phyloP scores from a whole-genome alignment of 768 basidiomycete species.

The Podaxis sp. region DNA sequence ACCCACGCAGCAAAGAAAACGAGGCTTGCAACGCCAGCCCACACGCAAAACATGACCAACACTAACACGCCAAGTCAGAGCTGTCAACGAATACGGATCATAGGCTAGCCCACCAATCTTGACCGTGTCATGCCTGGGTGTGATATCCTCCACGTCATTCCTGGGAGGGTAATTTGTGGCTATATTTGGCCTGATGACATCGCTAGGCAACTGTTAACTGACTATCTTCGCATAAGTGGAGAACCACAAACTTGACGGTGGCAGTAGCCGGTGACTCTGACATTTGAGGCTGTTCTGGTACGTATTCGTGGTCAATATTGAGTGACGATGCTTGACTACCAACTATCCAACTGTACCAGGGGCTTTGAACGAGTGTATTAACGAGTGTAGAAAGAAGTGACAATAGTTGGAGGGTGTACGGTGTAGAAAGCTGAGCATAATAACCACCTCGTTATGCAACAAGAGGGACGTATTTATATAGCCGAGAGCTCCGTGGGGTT shows the following conservation, averaged over 20 bases:
- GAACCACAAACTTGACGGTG: neutral
- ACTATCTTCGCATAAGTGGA: neutral
- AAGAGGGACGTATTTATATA: neutral
- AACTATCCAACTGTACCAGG: neutral
- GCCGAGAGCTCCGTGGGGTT: neutral
- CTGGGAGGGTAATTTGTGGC: neutral
- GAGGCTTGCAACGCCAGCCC: neutral
- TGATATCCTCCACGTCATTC: neutral
- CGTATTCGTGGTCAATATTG: neutral
- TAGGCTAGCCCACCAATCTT: neutral
- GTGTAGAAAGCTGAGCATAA: neutral
- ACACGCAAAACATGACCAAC: neutral
- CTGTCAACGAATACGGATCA: neutral
- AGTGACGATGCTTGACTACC: neutral
- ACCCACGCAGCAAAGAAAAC: neutral
- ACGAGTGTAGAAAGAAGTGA: neutral
- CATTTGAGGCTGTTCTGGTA: neutral
- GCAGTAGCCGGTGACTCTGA: neutral
- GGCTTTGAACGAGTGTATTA: neutral
- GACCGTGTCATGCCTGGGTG: neutral
- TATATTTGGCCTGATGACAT: neutral
- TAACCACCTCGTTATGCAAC: neutral
- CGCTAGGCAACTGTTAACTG: neutral
- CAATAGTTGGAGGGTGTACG: neutral
- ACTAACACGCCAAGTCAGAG: neutral